These are phyloP conservation scores for Talaromyces sp. DNA, from an alignment of 2,329 filamentous ascomycete genomes.

Conservation along the genomic window DNA sequence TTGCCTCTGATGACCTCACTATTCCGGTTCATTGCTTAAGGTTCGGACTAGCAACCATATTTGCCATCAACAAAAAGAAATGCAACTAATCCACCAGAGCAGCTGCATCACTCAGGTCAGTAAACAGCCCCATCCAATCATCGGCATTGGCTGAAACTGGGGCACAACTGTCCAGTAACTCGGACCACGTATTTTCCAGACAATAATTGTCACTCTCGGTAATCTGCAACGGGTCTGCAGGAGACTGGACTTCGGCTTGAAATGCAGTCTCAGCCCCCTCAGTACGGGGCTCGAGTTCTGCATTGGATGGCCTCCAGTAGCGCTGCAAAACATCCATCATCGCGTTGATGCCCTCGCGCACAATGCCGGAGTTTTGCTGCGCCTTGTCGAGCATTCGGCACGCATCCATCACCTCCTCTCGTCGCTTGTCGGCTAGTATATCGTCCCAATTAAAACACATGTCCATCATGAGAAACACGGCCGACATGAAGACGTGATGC, in stretches of 20 bases:
- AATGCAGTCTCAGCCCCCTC: not conserved
- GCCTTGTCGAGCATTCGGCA: constrained; percentile 35
- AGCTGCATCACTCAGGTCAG: constrained; percentile 21
- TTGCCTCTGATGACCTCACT: constrained; percentile 9
- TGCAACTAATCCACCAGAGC: not conserved
- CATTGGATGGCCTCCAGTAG: constrained; percentile 23
- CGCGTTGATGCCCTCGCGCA: constrained; percentile 30
- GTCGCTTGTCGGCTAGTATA: constrained; percentile 29
- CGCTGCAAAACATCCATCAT: constrained; percentile 33
- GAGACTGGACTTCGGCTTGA: not conserved
- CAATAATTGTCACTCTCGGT: constrained; percentile 9
- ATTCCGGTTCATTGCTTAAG: constrained; percentile 8
- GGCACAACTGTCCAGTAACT: constrained; percentile 25
- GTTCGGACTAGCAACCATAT: not conserved
- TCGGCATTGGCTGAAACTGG: constrained; percentile 19
- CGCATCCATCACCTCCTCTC: constrained; percentile 33
- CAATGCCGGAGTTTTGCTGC: constrained; percentile 26
- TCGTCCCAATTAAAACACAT: constrained; percentile 38
- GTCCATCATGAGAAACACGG: constrained; percentile 36
- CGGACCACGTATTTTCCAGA: constrained; percentile 29
- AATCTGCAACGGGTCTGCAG: not conserved
- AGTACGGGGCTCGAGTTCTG: not conserved
- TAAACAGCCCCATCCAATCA: constrained; percentile 28
- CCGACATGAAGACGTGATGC: constrained; percentile 39
- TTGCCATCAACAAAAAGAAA: not conserved